These are phyloP conservation scores for Pseudogymnoascus sp. DNA, from an alignment of 2,329 filamentous ascomycete genomes.

Conservation along the genomic window DNA sequence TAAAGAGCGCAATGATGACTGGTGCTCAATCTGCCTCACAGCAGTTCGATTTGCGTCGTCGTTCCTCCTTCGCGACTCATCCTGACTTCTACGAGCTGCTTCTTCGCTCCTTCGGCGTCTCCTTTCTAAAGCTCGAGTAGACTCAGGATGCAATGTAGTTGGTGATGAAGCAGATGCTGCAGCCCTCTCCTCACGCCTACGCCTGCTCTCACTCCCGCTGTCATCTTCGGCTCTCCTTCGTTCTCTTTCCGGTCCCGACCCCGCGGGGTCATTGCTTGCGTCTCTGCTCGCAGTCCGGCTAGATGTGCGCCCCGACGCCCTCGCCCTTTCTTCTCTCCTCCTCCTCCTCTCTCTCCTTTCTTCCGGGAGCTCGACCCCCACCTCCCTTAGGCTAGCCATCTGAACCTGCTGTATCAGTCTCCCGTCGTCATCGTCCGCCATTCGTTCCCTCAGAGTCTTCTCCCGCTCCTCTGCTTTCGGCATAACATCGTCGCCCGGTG, in stretches of 20 bases:
- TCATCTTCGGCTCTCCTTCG: slow-evolving; percentile 7
- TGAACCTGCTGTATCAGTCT: slow-evolving; percentile 63
- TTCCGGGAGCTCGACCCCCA: slow-evolving; percentile 37
- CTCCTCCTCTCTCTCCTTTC: slow-evolving; percentile 23
- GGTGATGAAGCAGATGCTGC: background rate
- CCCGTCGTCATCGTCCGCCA: slow-evolving; percentile 57
- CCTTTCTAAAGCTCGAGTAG: slow-evolving; percentile 23
- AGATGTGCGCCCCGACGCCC: slow-evolving; percentile 20
- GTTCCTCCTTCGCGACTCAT: slow-evolving; percentile 19
- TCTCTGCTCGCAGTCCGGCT: slow-evolving; percentile 29
- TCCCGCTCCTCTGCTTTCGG: slow-evolving; percentile 48
- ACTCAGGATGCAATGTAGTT: slow-evolving; percentile 22
- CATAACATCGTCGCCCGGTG: slow-evolving; percentile 71
- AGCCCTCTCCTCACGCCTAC: slow-evolving; percentile 23
- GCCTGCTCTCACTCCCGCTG: slow-evolving; percentile 15
- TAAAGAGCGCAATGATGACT: slow-evolving; percentile 77
- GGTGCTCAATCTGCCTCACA: slow-evolving; percentile 67
- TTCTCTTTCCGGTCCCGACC: slow-evolving; percentile 15
- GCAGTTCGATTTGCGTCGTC: slow-evolving; percentile 22
- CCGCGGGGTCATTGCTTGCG: slow-evolving; percentile 22
- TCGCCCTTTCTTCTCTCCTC: slow-evolving; percentile 22
- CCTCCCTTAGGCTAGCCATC: slow-evolving; percentile 64
- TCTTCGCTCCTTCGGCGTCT: slow-evolving; percentile 19
- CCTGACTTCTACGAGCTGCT: slow-evolving; percentile 20
- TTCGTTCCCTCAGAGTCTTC: slow-evolving; percentile 44